Percentiles rank a stretch among this genome's conserved stretches.
These are phyloP conservation scores for Erythrobasidium yunnanense DNA, from an alignment of 768 basidiomycete species.

Conservation along the genomic window DNA sequence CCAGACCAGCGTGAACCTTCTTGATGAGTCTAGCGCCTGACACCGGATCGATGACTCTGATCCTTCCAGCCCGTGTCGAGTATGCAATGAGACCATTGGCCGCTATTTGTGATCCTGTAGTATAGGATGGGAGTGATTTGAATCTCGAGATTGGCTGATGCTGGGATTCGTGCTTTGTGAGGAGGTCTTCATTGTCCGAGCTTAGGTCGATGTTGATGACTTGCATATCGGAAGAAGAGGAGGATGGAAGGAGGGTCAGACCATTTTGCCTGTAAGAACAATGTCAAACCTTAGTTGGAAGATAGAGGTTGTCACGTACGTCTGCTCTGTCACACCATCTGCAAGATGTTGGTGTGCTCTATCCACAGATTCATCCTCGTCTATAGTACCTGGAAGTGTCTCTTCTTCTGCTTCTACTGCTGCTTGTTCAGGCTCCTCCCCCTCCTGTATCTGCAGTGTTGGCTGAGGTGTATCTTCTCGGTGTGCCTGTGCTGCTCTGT, in stretches of 20 bases:
- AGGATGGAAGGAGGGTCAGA: not conserved
- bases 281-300: not conserved
- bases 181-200: not conserved
- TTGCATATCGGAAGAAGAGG: not conserved
- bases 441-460: no score
- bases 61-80: not conserved
- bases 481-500: no score
- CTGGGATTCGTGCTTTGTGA: not conserved
- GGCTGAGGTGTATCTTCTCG: no score
- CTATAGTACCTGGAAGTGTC: no score
- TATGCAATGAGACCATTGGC: conserved; percentile 19
- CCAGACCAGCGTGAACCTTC: conserved; percentile 4
- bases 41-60: conserved; percentile 6
- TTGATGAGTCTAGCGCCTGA: conserved; percentile 10
- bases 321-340: no score
- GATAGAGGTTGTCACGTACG: not conserved
- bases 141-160: conserved; percentile 2
- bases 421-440: no score
- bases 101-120: conserved; percentile 13
- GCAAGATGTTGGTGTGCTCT: no score
- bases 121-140: not conserved
- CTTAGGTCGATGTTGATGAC: not conserved
- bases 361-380: no score
- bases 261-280: not conserved
- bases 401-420: no score